Percentiles rank a stretch among this genome's conserved stretches.
These are phyloP conservation scores for Podospora didyma DNA, from an alignment of 495 filamentous ascomycete genomes.

Conservation along the genomic window DNA sequence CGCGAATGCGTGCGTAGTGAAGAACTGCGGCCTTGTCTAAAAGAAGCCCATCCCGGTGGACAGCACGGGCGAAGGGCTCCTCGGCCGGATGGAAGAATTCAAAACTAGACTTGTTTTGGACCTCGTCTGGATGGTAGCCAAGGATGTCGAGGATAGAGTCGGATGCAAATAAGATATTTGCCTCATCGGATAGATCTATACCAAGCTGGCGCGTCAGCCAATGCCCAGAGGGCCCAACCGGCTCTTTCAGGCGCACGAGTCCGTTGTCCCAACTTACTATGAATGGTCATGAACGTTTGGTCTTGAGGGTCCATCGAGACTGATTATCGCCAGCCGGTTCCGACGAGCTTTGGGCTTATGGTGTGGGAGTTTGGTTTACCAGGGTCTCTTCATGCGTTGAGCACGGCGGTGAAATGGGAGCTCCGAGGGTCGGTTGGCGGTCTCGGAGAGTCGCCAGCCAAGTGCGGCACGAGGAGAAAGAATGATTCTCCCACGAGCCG, in stretches of 20 bases:
- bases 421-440: conserved; percentile 2
- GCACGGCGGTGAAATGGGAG: conserved; percentile 4
- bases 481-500: conserved; percentile 2
- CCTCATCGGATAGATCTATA: conserved; percentile 68
- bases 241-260: not conserved
- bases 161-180: conserved; percentile 78
- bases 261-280: conserved; percentile 56
- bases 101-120: conserved; percentile 74
- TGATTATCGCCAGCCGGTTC: conserved; percentile 31
- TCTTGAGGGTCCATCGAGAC: conserved; percentile 59
- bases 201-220: not conserved
- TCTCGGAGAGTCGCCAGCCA: conserved; percentile 1
- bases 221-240: not conserved
- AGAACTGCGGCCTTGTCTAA: conserved; percentile 84
- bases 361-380: conserved; percentile 21
- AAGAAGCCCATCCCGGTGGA: conserved; percentile 68
- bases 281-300: conserved; percentile 90
- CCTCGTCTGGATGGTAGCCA: conserved; percentile 72
- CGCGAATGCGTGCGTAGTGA: conserved; percentile 70
- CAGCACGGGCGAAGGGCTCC: conserved; percentile 66
- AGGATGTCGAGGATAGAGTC: conserved; percentile 79
- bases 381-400: conserved; percentile 30
- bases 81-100: conserved; percentile 85
- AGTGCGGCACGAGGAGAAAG: not conserved
- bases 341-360: conserved; percentile 29